Evolutionary conservation across 208 protist genomes (phyloP).

Genomic region (Leishmania arabica): DNA sequence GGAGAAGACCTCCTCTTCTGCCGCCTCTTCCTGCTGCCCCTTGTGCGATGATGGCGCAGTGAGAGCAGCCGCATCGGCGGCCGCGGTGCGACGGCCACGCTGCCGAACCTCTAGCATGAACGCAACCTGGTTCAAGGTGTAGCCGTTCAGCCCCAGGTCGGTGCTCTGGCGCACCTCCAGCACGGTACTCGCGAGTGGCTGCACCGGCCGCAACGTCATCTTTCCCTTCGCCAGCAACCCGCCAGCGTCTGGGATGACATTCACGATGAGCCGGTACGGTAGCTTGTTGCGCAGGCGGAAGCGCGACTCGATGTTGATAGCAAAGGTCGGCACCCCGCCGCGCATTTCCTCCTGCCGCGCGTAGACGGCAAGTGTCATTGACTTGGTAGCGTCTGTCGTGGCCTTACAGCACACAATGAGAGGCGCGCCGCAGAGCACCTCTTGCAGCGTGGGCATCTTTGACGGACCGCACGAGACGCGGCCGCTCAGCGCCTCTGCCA

Average conservation of each 20-base stretch:
- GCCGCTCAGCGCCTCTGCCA: slow-evolving; percentile 17
- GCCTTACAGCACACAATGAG: slow-evolving; percentile 37
- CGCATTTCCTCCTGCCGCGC: slow-evolving; percentile 60
- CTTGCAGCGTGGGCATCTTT: slow-evolving; percentile 39
- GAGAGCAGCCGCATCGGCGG: neutral
- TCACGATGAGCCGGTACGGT: slow-evolving; percentile 60
- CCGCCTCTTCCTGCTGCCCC: slow-evolving; percentile 4
- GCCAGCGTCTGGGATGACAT: slow-evolving; percentile 26
- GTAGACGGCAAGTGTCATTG: slow-evolving; percentile 39
- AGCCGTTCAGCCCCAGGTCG: slow-evolving; percentile 42
- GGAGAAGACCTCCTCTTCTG: slow-evolving; percentile 32
- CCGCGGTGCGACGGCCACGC: slow-evolving; percentile 5
- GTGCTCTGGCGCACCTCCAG: slow-evolving; percentile 43
- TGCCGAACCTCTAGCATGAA: slow-evolving; percentile 53
- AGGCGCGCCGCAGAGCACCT: slow-evolving; percentile 42
- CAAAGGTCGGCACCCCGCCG: slow-evolving; percentile 69
- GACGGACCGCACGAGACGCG: neutral
- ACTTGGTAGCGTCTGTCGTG: neutral
- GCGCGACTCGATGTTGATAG: slow-evolving; percentile 65
- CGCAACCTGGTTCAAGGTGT: slow-evolving; percentile 31
- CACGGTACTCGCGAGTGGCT: slow-evolving; percentile 28
- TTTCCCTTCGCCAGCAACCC: slow-evolving; percentile 29
- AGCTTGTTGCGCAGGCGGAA: slow-evolving; percentile 73
- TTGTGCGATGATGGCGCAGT: slow-evolving; percentile 18
- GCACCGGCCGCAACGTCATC: slow-evolving; percentile 14